These are phyloP conservation scores for Capsella rubella DNA, from an alignment of 441 rosid species.

Conservation along the genomic window DNA sequence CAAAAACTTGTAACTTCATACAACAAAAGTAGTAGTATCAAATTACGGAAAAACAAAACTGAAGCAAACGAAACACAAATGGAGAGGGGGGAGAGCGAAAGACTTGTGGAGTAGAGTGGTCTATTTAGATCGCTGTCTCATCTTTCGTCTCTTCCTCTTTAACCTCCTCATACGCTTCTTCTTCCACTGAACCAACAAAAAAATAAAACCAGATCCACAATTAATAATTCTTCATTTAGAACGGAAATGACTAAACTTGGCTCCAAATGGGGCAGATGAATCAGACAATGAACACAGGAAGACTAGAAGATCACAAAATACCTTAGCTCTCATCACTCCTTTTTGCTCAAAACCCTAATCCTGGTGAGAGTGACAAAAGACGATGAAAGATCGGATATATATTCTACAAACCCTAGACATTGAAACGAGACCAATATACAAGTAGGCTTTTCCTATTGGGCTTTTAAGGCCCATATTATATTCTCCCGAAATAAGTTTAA, in stretches of 20 bases:
- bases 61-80: constrained; percentile 26
- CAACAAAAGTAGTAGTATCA: not conserved
- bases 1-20: constrained; percentile 6
- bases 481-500: not conserved
- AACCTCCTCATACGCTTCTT: constrained; percentile 46
- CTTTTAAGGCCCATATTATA: not conserved
- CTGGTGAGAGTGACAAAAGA: not conserved
- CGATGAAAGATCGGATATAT: not conserved
- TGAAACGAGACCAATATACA: not conserved
- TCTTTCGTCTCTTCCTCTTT: constrained; percentile 50
- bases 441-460: not conserved
- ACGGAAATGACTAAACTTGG: not conserved
- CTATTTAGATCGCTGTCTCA: constrained; percentile 49
- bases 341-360: constrained; percentile 28
- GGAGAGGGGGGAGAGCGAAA: constrained; percentile 9
- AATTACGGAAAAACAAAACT: not conserved
- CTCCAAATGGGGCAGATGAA: not conserved
- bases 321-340: constrained; percentile 38
- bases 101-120: not conserved
- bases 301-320: not conserved
- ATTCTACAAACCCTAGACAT: constrained; percentile 28
- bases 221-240: not conserved
- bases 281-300: not conserved
- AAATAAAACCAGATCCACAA: constrained; percentile 27
- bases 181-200: constrained; percentile 36